Conservation (phyloP, 805 yeast species). For the Cyberlindnera lachancei region DNA sequence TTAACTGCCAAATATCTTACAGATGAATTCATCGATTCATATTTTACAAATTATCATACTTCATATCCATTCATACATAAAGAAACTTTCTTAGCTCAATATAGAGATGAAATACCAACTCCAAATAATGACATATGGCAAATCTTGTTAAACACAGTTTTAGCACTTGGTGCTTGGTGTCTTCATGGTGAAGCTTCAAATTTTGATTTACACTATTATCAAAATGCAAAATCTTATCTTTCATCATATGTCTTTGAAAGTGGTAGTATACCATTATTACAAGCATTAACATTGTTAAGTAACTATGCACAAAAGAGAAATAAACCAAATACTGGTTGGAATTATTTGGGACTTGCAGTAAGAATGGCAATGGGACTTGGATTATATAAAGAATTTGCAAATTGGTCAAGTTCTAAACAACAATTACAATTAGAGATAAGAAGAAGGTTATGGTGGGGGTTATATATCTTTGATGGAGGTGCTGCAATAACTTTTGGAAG, state of each 20-base stretch:
- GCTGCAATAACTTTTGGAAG: slow-evolving; percentile 60
- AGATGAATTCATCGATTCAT: slow-evolving; percentile 37
- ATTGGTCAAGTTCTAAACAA: slow-evolving; percentile 29
- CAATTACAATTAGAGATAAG: slow-evolving; percentile 45
- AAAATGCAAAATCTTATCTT: slow-evolving; percentile 40
- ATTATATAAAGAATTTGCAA: slow-evolving; percentile 45
- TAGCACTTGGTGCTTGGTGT: slow-evolving; percentile 69
- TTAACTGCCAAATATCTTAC: slow-evolving; percentile 23
- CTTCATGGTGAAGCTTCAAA: slow-evolving; percentile 44
- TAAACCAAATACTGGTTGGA: slow-evolving; percentile 65
- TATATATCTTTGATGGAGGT: slow-evolving; percentile 56
- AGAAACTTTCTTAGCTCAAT: slow-evolving; percentile 43
- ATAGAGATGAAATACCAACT: slow-evolving; percentile 32
- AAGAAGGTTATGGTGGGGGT: slow-evolving; percentile 62
- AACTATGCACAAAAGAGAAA: slow-evolving; percentile 59
- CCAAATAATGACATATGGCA: slow-evolving; percentile 43
- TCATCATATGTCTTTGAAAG: slow-evolving; percentile 46
- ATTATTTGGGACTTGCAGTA: slow-evolving; percentile 54
- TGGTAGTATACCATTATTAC: slow-evolving; percentile 49
- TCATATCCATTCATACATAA: slow-evolving; percentile 55
- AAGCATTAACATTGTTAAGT: slow-evolving; percentile 45
- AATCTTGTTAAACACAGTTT: slow-evolving; percentile 45
- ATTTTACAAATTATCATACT: slow-evolving; percentile 52
- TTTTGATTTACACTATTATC: slow-evolving; percentile 49
- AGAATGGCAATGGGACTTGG: slow-evolving; percentile 65